Conservation (phyloP, 352 stramenopile species). For the Globisporangium spinosum region DNA sequence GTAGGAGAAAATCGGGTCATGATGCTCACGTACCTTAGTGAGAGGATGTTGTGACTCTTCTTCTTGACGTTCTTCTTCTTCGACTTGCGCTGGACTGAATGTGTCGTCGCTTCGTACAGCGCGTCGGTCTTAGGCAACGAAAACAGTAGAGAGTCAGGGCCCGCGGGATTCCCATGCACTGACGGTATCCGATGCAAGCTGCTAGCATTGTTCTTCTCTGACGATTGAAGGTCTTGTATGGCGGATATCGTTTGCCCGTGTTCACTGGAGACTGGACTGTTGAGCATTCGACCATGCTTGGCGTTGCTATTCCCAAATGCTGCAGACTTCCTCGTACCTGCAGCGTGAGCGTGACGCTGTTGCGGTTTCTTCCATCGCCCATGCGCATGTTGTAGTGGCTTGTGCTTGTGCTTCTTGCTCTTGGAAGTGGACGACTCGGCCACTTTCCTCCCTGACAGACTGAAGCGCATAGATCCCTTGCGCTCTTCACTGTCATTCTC, state of each 20-base stretch:
- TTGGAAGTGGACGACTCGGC: not conserved
- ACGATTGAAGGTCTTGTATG: not conserved
- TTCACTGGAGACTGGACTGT: not conserved
- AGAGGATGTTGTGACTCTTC: slow-evolving; percentile 24
- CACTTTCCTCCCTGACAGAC: slow-evolving; percentile 6
- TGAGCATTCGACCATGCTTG: not conserved
- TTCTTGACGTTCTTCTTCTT: slow-evolving; percentile 11
- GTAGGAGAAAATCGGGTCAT: not conserved
- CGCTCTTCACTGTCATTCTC: slow-evolving; percentile 9
- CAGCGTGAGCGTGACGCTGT: not conserved
- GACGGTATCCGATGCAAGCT: not conserved
- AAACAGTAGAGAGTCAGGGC: not conserved
- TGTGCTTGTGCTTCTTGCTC: not conserved
- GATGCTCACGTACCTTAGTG: slow-evolving; percentile 24
- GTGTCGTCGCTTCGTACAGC: slow-evolving; percentile 5
- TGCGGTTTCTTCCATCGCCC: not conserved
- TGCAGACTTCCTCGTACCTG: not conserved
- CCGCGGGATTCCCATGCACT: not conserved
- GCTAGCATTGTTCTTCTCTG: not conserved
- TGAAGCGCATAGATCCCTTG: slow-evolving; percentile 13
- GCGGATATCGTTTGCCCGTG: not conserved
- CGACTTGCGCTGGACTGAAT: not conserved
- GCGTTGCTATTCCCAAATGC: not conserved
- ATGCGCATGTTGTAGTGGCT: not conserved
- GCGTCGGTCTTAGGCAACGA: not conserved